Conservation (phyloP, 1,139 yeast genomes). For the Kodamaea ohmeri region DNA sequence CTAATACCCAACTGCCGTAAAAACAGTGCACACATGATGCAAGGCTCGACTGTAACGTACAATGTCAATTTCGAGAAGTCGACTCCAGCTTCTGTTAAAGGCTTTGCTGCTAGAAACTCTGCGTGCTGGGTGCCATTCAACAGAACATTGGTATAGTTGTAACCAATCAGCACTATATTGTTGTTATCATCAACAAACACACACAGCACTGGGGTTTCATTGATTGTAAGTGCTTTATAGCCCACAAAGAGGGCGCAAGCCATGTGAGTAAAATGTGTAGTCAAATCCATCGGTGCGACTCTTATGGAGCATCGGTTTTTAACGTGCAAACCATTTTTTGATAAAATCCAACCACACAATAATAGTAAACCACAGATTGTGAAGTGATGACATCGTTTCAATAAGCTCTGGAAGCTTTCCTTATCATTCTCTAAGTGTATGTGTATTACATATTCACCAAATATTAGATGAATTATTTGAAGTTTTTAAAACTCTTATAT, state of each 20-base stretch:
- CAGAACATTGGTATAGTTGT: constrained; percentile 86
- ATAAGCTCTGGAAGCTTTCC: too few relatives aligned
- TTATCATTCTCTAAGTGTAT: too few relatives aligned
- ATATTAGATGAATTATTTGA: too few relatives aligned
- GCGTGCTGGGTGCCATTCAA: constrained; percentile 88
- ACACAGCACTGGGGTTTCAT: constrained; percentile 77
- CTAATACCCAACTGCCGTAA: constrained; percentile 74
- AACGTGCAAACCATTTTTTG: not conserved
- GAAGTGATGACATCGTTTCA: too few relatives aligned
- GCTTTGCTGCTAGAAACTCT: constrained; percentile 64
- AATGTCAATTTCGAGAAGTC: constrained; percentile 57
- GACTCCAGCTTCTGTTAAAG: constrained; percentile 26
- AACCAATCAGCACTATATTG: constrained; percentile 68
- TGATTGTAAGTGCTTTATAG: constrained; percentile 39
- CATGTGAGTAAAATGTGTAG: constrained; percentile 33
- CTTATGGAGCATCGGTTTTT: not conserved
- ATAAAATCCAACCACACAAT: not conserved
- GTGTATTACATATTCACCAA: too few relatives aligned
- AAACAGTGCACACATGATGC: constrained; percentile 97
- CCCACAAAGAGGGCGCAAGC: constrained; percentile 41
- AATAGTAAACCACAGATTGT: too few relatives aligned
- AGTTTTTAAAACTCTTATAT: too few relatives aligned
- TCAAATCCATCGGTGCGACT: constrained; percentile 21
- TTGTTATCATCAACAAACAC: constrained; percentile 54
- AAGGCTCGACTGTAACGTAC: constrained; percentile 96